phyloP scores from a whole-genome alignment of 805 yeast genomes.

The Candida gorgasii region DNA sequence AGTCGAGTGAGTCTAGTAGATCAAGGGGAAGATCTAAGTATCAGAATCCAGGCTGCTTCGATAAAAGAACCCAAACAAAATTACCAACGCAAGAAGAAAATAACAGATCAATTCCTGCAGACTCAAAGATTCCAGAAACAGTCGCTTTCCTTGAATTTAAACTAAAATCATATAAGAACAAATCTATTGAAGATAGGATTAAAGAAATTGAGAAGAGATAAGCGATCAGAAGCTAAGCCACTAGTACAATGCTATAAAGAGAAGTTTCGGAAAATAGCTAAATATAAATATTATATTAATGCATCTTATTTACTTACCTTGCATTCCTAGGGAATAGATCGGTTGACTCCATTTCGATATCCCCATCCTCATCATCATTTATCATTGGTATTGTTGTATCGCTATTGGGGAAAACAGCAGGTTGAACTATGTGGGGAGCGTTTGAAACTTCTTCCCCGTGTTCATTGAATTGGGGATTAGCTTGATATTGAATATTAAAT shows the following conservation, averaged over 20 bases:
- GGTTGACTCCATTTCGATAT: constrained; percentile 33
- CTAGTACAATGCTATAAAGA: no score
- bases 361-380: constrained; percentile 24
- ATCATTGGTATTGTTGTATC: constrained; percentile 20
- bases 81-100: neutral
- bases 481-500: neutral
- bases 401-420: constrained; percentile 40
- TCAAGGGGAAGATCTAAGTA: neutral
- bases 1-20: neutral
- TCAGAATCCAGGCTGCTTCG: neutral
- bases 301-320: constrained; percentile 1
- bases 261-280: no score
- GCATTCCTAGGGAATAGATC: constrained; percentile 24
- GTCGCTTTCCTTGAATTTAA: constrained; percentile 23
- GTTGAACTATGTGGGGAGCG: constrained; percentile 45
- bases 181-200: neutral
- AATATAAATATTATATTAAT: neutral
- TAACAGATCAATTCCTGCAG: constrained; percentile 6
- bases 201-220: neutral
- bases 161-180: constrained; percentile 10
- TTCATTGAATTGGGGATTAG: neutral
- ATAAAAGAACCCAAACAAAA: neutral
- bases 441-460: constrained; percentile 18
- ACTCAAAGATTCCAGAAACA: constrained; percentile 17
- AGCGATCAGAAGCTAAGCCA: no score